phyloP scores from a whole-genome alignment of 2,329 filamentous ascomycete species.

The Aureobasidium uvarum region DNA sequence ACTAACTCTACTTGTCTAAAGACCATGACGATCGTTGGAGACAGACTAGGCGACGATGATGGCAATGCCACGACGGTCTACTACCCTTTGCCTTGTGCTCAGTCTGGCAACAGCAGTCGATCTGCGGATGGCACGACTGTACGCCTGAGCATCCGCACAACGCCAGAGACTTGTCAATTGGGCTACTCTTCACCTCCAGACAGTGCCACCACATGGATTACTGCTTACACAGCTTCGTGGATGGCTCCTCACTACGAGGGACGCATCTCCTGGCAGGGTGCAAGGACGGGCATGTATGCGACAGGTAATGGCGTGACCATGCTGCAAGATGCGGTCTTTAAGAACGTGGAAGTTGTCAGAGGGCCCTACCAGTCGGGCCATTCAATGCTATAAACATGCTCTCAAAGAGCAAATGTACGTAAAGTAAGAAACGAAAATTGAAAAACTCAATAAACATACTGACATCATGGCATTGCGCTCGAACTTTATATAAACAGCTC shows the following conservation, averaged over 20 bases:
- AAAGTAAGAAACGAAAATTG: background rate
- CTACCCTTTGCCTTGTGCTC: background rate
- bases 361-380: background rate
- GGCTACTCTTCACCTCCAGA: background rate
- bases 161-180: conserved; percentile 4
- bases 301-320: background rate
- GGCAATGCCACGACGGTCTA: background rate
- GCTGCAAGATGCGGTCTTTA: background rate
- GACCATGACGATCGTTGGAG: background rate
- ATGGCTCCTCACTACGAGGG: conserved; percentile 6
- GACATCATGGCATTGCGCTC: background rate
- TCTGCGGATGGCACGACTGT: background rate
- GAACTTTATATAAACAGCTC: background rate
- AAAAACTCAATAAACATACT: background rate
- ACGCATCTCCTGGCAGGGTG: background rate
- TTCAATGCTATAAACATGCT: background rate
- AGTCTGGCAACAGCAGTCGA: background rate
- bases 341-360: background rate
- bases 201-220: background rate
- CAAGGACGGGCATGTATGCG: background rate
- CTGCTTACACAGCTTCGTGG: conserved; percentile 4
- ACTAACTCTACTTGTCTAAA: background rate
- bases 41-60: background rate
- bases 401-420: background rate
- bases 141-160: background rate